Conservation (phyloP, 116 monocot genomes). For the Iris pallida region DNA sequence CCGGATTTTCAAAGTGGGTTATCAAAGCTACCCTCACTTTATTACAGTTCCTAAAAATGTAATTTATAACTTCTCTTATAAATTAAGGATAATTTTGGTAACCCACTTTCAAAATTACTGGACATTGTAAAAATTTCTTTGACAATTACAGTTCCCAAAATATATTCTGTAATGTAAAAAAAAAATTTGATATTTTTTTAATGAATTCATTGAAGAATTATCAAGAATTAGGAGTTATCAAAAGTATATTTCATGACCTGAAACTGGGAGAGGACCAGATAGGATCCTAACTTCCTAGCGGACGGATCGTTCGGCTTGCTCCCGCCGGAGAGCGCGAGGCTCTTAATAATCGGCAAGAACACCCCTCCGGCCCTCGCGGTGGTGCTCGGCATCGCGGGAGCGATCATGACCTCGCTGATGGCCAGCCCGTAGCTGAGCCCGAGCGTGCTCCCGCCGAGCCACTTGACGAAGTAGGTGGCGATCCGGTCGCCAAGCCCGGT, state of each 20-base stretch:
- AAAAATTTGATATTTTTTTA: background rate
- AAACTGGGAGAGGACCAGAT: slow-evolving; percentile 78
- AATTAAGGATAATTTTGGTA: too few species aligned
- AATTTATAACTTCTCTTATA: too few species aligned
- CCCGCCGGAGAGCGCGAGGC: slow-evolving; percentile 71
- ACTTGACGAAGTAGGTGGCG: slow-evolving; percentile 90
- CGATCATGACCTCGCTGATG: slow-evolving; percentile 73
- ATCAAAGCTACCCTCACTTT: too few species aligned
- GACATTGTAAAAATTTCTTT: too few species aligned
- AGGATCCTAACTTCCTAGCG: slow-evolving; percentile 74
- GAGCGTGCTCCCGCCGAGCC: slow-evolving; percentile 83
- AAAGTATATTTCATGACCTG: slow-evolving; percentile 45
- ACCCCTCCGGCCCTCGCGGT: slow-evolving; percentile 92
- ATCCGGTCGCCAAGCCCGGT: slow-evolving; percentile 86
- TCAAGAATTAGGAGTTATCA: background rate
- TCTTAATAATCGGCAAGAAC: slow-evolving; percentile 87
- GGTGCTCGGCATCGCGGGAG: slow-evolving; percentile 97
- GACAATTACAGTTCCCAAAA: too few species aligned
- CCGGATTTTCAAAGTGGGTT: too few species aligned
- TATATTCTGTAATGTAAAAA: background rate
- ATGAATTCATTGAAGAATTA: background rate
- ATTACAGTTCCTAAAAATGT: too few species aligned
- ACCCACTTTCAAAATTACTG: too few species aligned
- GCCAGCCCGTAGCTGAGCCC: slow-evolving; percentile 84
- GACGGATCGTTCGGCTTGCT: slow-evolving; percentile 71